These are phyloP conservation scores for Solanum arcanum DNA, from an alignment of 257 asterid genomes.

Conservation along the genomic window DNA sequence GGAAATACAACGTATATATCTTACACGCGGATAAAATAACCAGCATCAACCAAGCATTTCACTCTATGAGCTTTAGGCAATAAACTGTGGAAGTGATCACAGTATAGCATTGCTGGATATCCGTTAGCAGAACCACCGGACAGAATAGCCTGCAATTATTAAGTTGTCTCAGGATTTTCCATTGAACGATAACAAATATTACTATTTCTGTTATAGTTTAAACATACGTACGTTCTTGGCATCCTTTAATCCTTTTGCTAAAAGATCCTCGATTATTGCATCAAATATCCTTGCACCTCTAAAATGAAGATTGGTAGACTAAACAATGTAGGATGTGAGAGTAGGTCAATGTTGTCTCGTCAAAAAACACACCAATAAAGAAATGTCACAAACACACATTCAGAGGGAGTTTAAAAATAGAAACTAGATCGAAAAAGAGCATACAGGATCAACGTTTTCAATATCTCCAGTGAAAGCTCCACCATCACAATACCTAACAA, in stretches of 20 bases:
- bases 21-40: not conserved
- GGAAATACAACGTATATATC: not conserved
- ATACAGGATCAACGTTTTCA: not conserved
- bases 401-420: not conserved
- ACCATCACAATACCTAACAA: not conserved
- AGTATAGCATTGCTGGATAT: not conserved
- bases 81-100: not conserved
- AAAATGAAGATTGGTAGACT: not conserved
- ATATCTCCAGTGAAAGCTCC: not conserved
- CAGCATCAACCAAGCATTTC: not conserved
- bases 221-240: not conserved
- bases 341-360: not conserved
- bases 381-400: not conserved
- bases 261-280: not conserved
- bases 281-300: not conserved
- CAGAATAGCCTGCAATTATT: not conserved
- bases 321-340: not conserved
- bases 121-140: not conserved
- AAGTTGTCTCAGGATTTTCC: not conserved
- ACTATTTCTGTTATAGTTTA: not conserved
- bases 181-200: not conserved
- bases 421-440: not conserved
- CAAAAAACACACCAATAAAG: not conserved
- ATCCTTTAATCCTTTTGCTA: not conserved
- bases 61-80: not conserved